Conservation (phyloP, 129 eudicot species). For the Centrapalus pauciflorus region DNA sequence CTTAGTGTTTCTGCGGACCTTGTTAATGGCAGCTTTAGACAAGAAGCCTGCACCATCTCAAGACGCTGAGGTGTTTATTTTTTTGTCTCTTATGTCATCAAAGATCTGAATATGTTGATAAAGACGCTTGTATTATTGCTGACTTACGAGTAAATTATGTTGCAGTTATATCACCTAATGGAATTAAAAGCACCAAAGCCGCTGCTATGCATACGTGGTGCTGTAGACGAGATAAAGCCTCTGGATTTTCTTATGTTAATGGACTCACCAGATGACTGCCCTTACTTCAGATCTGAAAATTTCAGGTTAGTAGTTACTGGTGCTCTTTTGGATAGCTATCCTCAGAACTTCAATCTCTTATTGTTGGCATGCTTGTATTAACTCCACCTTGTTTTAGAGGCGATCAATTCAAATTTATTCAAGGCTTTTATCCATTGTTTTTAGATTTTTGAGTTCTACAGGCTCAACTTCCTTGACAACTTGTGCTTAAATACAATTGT, state of each 20-base stretch:
- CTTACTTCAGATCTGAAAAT: slow-evolving; percentile 54
- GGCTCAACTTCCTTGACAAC: no score
- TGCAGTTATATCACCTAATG: slow-evolving; percentile 65
- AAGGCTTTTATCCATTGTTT: no score
- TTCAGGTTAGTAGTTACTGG: slow-evolving; percentile 54
- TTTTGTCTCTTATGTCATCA: no score
- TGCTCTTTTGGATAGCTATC: background rate
- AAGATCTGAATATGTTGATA: background rate
- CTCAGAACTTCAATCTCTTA: background rate
- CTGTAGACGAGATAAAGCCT: slow-evolving; percentile 44
- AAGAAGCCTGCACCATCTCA: slow-evolving; percentile 31
- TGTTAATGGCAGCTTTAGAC: slow-evolving; percentile 56
- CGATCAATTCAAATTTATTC: no score
- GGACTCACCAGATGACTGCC: slow-evolving; percentile 71
- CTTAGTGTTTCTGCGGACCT: slow-evolving; percentile 52
- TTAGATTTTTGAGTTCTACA: background rate
- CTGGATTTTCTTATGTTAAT: slow-evolving; percentile 62
- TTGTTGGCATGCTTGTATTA: no score
- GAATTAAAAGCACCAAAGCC: slow-evolving; percentile 66
- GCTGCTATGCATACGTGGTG: slow-evolving; percentile 45
- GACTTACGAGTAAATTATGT: slow-evolving; percentile 4
- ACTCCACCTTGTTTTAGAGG: no score
- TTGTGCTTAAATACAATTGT: background rate
- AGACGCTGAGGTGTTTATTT: slow-evolving; percentile 60
- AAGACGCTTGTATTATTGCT: slow-evolving; percentile 1